Evolutionary conservation across 805 yeast species (phyloP).

Genomic region (Myxozyma kluyveri): DNA sequence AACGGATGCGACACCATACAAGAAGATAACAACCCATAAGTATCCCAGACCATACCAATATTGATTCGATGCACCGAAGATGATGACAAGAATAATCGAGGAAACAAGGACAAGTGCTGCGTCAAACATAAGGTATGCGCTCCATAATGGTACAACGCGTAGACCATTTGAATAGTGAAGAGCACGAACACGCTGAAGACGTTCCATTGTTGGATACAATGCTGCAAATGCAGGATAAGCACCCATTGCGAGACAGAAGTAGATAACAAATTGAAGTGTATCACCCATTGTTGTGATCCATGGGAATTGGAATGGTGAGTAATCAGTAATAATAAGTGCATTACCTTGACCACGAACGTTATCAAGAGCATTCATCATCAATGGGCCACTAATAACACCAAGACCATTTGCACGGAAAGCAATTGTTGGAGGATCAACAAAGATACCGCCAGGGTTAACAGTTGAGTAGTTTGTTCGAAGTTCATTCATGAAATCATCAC

Average conservation of each 20-base stretch:
- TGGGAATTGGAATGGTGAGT: conserved; percentile 38
- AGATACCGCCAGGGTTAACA: conserved; percentile 39
- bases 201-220: conserved; percentile 40
- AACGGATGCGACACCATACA: conserved; percentile 37
- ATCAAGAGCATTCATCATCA: conserved; percentile 34
- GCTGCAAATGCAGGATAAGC: conserved; percentile 40
- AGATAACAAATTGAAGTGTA: conserved; percentile 38
- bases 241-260: conserved; percentile 39
- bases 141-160: conserved; percentile 38
- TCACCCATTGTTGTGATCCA: conserved; percentile 38
- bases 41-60: conserved; percentile 36
- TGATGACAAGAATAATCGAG: conserved; percentile 34
- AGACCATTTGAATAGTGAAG: conserved; percentile 43
- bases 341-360: conserved; percentile 37
- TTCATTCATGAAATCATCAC: conserved; percentile 29
- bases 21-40: conserved; percentile 36
- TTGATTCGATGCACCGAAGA: conserved; percentile 33
- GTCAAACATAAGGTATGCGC: conserved; percentile 36
- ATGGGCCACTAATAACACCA: conserved; percentile 31
- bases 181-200: conserved; percentile 38
- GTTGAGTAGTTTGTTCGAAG: conserved; percentile 31
- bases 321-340: conserved; percentile 33
- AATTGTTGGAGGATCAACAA: conserved; percentile 30
- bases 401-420: conserved; percentile 35
- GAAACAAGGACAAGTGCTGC: conserved; percentile 31